phyloP scores from a whole-genome alignment of 1,139 yeast genomes.

The Debaryomyces sp. region DNA sequence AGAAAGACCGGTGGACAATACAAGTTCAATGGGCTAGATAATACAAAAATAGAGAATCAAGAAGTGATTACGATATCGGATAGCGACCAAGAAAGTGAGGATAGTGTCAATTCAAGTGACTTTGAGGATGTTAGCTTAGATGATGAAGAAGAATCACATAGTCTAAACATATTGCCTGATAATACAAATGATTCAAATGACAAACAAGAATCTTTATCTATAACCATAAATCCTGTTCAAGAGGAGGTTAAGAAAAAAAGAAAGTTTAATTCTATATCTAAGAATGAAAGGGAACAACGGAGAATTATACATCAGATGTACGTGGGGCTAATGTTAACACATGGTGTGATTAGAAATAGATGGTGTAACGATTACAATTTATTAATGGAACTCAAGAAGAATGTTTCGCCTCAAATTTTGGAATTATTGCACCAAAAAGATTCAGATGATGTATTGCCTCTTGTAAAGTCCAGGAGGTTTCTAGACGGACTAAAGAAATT shows the following conservation, averaged over 20 bases:
- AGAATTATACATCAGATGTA: conserved; percentile 60
- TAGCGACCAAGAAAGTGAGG: conserved; percentile 18
- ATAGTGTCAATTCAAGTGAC: conserved; percentile 27
- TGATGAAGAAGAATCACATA: conserved; percentile 13
- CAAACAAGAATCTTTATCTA: conserved; percentile 19
- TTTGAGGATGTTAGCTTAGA: conserved; percentile 35
- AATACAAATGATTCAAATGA: conserved; percentile 15
- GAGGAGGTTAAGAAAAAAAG: conserved; percentile 18
- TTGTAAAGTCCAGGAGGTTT: conserved; percentile 64
- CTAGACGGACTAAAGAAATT: conserved; percentile 73
- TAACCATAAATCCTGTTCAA: conserved; percentile 15
- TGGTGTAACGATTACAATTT: conserved; percentile 68
- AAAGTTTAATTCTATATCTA: conserved; percentile 41
- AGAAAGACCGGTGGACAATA: conserved; percentile 6
- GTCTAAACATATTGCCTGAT: conserved; percentile 24
- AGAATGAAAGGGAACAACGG: conserved; percentile 58
- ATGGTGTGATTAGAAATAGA: conserved; percentile 66
- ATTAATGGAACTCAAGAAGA: conserved; percentile 36
- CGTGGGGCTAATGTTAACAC: conserved; percentile 59
- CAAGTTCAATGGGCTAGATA: neutral
- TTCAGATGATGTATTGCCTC: conserved; percentile 30
- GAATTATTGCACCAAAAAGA: conserved; percentile 50
- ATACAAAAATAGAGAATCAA: neutral
- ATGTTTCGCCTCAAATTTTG: conserved; percentile 50
- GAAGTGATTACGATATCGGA: conserved; percentile 11